Evolutionary conservation across 768 basidiomycete species (phyloP).

Genomic region (Ramaria sp.): DNA sequence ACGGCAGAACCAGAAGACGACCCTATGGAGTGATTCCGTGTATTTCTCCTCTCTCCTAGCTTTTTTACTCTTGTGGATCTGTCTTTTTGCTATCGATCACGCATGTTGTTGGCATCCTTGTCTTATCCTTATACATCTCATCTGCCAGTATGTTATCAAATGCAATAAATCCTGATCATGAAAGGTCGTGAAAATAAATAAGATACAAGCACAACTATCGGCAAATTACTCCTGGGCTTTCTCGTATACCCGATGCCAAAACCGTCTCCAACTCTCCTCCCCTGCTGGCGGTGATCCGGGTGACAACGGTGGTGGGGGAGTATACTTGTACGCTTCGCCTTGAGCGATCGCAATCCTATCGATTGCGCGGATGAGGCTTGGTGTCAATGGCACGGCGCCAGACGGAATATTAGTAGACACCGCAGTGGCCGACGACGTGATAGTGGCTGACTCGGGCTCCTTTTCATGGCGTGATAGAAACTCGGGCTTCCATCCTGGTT

Average conservation of each 20-base stretch:
- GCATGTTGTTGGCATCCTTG: background rate
- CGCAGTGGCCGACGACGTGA: slow-evolving; percentile 14
- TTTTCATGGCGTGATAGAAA: slow-evolving; percentile 29
- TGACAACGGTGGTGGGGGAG: background rate
- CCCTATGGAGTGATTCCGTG: background rate
- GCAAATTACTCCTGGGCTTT: background rate
- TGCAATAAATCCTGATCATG: slow-evolving; percentile 1
- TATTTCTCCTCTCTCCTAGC: background rate
- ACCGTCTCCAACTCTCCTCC: slow-evolving; percentile 2
- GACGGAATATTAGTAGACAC: slow-evolving; percentile 11
- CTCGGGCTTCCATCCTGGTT: slow-evolving; percentile 35
- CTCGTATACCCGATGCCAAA: slow-evolving; percentile 6
- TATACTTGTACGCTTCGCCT: slow-evolving; percentile 30
- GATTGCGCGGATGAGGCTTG: slow-evolving; percentile 53
- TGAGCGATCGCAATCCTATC: slow-evolving; percentile 49
- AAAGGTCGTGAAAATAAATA: slow-evolving; percentile 5
- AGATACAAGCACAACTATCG: background rate
- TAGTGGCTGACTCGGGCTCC: slow-evolving; percentile 11
- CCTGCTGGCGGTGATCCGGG: background rate
- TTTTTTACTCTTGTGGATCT: background rate
- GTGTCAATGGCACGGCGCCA: slow-evolving; percentile 47
- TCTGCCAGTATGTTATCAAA: background rate
- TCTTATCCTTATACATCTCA: background rate
- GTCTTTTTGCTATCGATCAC: background rate
- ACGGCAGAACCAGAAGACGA: slow-evolving; percentile 38